Conservation (phyloP, 1,284 basidiomycete genomes). For the Hemileia vastatrix region DNA sequence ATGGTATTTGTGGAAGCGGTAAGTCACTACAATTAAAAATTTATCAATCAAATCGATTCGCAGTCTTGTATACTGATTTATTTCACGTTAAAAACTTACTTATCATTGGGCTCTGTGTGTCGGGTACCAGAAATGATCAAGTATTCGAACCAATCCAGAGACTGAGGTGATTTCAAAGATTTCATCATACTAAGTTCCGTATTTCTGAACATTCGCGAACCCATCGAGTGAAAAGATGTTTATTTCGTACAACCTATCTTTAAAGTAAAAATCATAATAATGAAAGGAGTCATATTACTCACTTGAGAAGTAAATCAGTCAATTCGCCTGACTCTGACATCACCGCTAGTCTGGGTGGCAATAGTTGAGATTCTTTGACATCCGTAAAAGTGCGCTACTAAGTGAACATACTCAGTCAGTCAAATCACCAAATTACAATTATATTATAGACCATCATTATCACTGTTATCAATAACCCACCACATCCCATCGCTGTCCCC, state of each 20-base stretch:
- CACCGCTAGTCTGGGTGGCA: conserved; percentile 54
- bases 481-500: conserved; percentile 69
- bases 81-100: too few relatives aligned
- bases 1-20: background rate
- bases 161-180: conserved; percentile 3
- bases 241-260: background rate
- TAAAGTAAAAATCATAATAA: background rate
- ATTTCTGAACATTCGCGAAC: background rate
- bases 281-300: background rate
- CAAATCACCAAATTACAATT: conserved; percentile 27
- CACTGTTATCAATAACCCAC: conserved; percentile 49
- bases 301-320: conserved; percentile 65
- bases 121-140: conserved; percentile 18
- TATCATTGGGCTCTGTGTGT: background rate
- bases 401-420: conserved; percentile 58
- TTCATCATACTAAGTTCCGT: conserved; percentile 8
- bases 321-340: conserved; percentile 76
- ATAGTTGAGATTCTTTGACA: conserved; percentile 41
- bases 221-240: background rate
- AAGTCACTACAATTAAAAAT: conserved; percentile 1
- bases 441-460: background rate
- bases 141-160: conserved; percentile 16
- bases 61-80: too few relatives aligned
- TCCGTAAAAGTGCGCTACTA: conserved; percentile 59
- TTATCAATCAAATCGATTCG: too few relatives aligned